Base-by-base conservation (phyloP, 2,329 filamentous ascomycete species). In the Sporothrix euskadiensis region DNA sequence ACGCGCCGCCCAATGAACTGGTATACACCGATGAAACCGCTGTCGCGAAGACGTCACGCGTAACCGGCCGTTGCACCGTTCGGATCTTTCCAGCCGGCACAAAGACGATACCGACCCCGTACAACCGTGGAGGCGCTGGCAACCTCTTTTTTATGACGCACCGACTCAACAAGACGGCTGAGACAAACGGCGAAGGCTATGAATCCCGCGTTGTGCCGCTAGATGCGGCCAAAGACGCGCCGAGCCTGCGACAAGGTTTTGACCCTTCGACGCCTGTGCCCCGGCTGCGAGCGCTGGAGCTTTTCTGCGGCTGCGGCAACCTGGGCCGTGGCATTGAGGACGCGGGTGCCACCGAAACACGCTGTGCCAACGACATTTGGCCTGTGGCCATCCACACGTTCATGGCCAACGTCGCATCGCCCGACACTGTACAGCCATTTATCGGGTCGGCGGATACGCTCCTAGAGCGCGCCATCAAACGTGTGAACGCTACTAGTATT, bases 221-320 rank as follows among this genome's bases (percentile, higher is more conserved):
- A 4, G 41, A 57, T 47, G 22, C 1, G 1, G 41, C 44, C 19
- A n/a, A 8, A 3, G 65, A 73, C 1, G 26, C 30, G 0, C 49
- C 71, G 5, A 78, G 77, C 4, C 75, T 91, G 2, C 83, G 81
- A 0, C 86, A 92, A 80, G 89, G 89, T 0, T 88, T 88, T 57
- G 82, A 90, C 75, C 86, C 88, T 0, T 68, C 72, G 0, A 76
- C 74, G 0, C 44, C 74, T 5, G 79, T 73, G 74, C 75, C 78
- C 22, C 84, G 84, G 73, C 83, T 92, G 9, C 83, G 82, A 5
- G 91, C 90, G 0, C 81, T 95, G 3, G 92, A 94, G 75, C 82
- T 96, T 0, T 97, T 93, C 78, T 93, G 91, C 76, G 93, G 93
- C 0, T 90, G 91, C 22, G 93, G 93, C 0, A 94, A 91, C 71